A percentile compares a stretch with the other conserved stretches of the same genome.
Evolutionary conservation across 2,329 filamentous ascomycete genomes (phyloP).

Genomic region (Colletotrichum lini): DNA sequence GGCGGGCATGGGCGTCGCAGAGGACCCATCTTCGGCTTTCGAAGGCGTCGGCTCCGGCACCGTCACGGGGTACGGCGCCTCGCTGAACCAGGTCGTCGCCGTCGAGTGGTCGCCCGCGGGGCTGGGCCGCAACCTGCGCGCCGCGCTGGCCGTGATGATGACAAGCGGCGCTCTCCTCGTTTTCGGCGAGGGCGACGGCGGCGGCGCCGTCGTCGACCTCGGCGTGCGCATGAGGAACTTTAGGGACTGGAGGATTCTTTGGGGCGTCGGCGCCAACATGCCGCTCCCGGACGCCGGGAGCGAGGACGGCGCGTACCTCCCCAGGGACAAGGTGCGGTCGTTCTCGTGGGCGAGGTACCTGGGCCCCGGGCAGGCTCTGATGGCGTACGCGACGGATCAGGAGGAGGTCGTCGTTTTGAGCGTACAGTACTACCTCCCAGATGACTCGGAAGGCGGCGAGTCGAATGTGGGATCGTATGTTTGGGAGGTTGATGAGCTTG

Average conservation of each 20-base stretch:
- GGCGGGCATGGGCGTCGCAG: not conserved
- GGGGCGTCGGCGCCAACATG: conserved; percentile 68
- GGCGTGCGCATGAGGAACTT: conserved; percentile 56
- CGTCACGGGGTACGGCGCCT: conserved; percentile 64
- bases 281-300: conserved; percentile 61
- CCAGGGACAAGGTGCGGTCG: conserved; percentile 57
- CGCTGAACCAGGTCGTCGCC: conserved; percentile 68
- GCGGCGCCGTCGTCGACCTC: conserved; percentile 45
- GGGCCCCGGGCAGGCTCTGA: conserved; percentile 57
- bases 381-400: conserved; percentile 67
- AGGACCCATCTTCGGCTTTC: conserved; percentile 48
- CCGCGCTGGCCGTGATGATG: conserved; percentile 66
- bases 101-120: conserved; percentile 72
- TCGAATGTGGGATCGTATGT: conserved; percentile 61
- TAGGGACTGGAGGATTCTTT: conserved; percentile 68
- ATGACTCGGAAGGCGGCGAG: conserved; percentile 61
- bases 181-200: conserved; percentile 62
- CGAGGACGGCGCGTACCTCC: conserved; percentile 45
- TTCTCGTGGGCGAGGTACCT: conserved; percentile 68
- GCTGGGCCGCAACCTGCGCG: conserved; percentile 67
- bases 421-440: conserved; percentile 56
- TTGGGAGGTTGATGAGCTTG: conserved; percentile 67
- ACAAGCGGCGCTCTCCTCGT: conserved; percentile 65
- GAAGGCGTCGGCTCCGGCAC: conserved; percentile 61
- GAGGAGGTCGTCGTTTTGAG: conserved; percentile 66